Evolutionary conservation across 2,329 filamentous ascomycete genomes (phyloP).

Genomic region (Stagonosporopsis vannaccii): DNA sequence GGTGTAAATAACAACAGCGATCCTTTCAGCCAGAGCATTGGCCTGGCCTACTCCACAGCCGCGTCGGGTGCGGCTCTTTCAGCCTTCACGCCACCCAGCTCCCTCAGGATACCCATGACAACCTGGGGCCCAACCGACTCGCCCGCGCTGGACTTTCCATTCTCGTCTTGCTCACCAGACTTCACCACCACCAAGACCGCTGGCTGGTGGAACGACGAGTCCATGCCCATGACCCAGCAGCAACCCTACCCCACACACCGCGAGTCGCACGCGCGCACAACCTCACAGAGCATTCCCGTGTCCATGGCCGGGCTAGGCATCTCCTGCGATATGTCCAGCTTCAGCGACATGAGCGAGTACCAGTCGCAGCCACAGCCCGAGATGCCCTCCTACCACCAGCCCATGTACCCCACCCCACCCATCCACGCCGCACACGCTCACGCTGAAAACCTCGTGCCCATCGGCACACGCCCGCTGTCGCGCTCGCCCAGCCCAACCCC

Average conservation of each 20-base stretch:
- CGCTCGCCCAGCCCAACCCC: constrained; percentile 34
- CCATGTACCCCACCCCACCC: constrained; percentile 7
- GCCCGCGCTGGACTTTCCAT: constrained; percentile 40
- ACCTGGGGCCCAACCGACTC: constrained; percentile 42
- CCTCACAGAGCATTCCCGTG: constrained; percentile 22
- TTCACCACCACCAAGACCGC: constrained; percentile 33
- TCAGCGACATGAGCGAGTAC: constrained; percentile 23
- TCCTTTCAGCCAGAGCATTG: constrained; percentile 35
- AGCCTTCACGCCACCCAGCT: constrained; percentile 49
- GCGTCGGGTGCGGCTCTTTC: constrained; percentile 40
- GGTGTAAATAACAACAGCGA: constrained; percentile 28
- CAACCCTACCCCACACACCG: constrained; percentile 26
- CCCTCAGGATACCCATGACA: constrained; percentile 38
- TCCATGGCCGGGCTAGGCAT: constrained; percentile 42
- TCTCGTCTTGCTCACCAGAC: constrained; percentile 38
- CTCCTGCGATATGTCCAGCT: constrained; percentile 29
- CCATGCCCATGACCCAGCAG: constrained; percentile 27
- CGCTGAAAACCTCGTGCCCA: constrained; percentile 24
- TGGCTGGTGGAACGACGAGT: constrained; percentile 39
- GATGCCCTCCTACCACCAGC: constrained; percentile 6
- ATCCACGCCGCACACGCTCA: not conserved
- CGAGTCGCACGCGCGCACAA: constrained; percentile 28
- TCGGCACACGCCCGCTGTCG: constrained; percentile 31
- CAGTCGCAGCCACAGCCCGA: constrained; percentile 24
- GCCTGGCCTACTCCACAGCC: constrained; percentile 24